These are phyloP conservation scores for Petrea volubilis DNA, from an alignment of 257 asterid genomes.

Conservation along the genomic window DNA sequence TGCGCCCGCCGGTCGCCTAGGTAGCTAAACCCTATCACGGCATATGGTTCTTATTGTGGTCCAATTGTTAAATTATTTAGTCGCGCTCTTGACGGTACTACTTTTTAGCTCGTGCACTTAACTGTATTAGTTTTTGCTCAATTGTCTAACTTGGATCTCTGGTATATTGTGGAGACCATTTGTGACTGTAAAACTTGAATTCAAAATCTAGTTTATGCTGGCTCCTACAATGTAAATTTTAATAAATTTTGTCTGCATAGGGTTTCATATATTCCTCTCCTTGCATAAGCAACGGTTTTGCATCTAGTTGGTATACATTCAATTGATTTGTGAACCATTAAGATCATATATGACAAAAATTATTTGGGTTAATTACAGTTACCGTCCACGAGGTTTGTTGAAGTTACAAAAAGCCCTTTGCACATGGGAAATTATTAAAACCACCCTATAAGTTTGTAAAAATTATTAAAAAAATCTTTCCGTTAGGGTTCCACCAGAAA, in stretches of 20 bases:
- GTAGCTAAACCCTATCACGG: constrained; percentile 23
- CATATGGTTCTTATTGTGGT: constrained; percentile 20
- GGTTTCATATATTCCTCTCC: not conserved
- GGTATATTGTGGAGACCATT: constrained; percentile 35
- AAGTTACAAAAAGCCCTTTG: no score
- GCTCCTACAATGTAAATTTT: constrained; percentile 33
- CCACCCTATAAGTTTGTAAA: no score
- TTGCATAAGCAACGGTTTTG: no score
- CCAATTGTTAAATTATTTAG: constrained; percentile 32
- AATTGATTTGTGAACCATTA: no score
- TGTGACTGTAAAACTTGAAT: constrained; percentile 32
- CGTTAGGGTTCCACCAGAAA: no score
- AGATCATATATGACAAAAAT: no score
- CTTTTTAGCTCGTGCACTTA: no score
- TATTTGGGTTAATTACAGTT: no score
- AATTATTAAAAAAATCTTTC: no score
- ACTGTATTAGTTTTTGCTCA: constrained; percentile 36
- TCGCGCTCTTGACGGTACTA: constrained; percentile 30
- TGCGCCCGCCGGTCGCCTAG: constrained; percentile 94
- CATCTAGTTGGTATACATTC: no score
- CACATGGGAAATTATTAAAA: no score
- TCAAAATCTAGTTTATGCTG: constrained; percentile 27
- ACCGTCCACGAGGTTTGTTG: no score
- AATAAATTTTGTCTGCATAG: constrained; percentile 18
- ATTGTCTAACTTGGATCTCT: constrained; percentile 42